These are phyloP conservation scores for Auxenochlorella pyrenoidosa DNA, from an alignment of 139 green algal genomes.

Conservation along the genomic window DNA sequence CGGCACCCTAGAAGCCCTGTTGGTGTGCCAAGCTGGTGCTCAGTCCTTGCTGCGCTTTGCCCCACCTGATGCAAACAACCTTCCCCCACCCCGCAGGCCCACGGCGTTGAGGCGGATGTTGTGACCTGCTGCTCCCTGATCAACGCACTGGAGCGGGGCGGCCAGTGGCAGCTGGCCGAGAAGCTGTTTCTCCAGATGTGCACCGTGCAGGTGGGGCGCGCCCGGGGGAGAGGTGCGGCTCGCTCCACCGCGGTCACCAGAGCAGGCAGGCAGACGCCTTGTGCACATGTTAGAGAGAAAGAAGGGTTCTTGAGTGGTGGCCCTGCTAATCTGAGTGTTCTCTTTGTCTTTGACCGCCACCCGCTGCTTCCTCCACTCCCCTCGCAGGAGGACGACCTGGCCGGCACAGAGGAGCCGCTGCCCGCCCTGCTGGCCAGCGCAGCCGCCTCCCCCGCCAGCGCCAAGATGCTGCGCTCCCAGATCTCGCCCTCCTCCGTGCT, in stretches of 20 bases:
- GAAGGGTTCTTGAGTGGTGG: too few relatives aligned
- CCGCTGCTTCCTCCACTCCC: not conserved
- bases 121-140: conserved; percentile 93
- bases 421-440: conserved; percentile 1
- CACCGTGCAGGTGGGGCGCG: conserved; percentile 1
- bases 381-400: not conserved
- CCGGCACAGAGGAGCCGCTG: not conserved
- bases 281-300: too few relatives aligned
- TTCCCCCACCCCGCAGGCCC: too few relatives aligned
- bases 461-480: conserved; percentile 33
- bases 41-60: too few relatives aligned
- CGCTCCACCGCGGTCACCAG: not conserved
- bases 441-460: not conserved
- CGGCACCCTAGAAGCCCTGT: too few relatives aligned
- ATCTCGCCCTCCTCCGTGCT: conserved; percentile 36
- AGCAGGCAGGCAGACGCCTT: too few relatives aligned
- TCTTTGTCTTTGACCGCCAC: too few relatives aligned
- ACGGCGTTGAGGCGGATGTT: conserved; percentile 81
- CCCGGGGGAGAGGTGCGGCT: not conserved
- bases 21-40: too few relatives aligned
- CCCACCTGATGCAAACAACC: too few relatives aligned
- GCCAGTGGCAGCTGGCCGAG: conserved; percentile 91
- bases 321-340: too few relatives aligned
- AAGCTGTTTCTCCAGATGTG: conserved; percentile 75
- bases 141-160: conserved; percentile 88